Evolutionary conservation across 1,284 basidiomycete genomes (phyloP), one percentile per base, ranked within the genome.

Genomic region (Veloboletus limbatus): DNA sequence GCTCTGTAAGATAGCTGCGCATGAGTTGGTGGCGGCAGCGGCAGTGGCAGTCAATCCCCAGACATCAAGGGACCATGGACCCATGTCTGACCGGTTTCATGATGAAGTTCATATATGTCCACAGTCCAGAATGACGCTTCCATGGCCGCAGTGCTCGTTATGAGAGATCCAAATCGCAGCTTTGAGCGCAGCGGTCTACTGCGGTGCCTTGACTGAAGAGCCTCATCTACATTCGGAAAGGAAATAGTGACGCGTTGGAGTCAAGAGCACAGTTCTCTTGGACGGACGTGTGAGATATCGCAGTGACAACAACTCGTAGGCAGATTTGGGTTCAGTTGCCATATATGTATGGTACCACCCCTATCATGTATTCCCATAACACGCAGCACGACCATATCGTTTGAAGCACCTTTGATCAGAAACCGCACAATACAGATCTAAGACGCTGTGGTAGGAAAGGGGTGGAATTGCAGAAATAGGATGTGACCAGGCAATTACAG

Each of bases 301-400:
- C n/a, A n/a, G n/a, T n/a, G n/a, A n/a, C n/a, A n/a, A n/a, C n/a
- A n/a, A n/a, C n/a, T n/a, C n/a, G n/a, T n/a, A n/a, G n/a, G n/a
- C n/a, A n/a, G n/a, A n/a, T 58, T 60, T 51, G 9, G 44, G 32
- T 27, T 28, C 27, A 20, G 8, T 40, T 54, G 16, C 57, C 54
- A 49, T 46, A 62, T 34, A 43, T 31, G 39, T 24, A 22, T 37
- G 36, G 37, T 9, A 47, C 47, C 13, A 21, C 57, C 55, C 62
- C 59, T 64, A 21, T 16, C 18, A 22, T 24, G 27, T 27, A 22
- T 21, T 11, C 5, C 25, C n/a, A n/a, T n/a, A n/a, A n/a, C n/a
- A n/a, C n/a, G n/a, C n/a, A n/a, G n/a, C n/a, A n/a, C n/a, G n/a
- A n/a, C n/a, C 8, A 6, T n/a, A 21, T 16, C 16, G 7, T 11